Base-by-base conservation (phyloP, 441 rosid genomes). In the Pelargonium australe region DNA sequence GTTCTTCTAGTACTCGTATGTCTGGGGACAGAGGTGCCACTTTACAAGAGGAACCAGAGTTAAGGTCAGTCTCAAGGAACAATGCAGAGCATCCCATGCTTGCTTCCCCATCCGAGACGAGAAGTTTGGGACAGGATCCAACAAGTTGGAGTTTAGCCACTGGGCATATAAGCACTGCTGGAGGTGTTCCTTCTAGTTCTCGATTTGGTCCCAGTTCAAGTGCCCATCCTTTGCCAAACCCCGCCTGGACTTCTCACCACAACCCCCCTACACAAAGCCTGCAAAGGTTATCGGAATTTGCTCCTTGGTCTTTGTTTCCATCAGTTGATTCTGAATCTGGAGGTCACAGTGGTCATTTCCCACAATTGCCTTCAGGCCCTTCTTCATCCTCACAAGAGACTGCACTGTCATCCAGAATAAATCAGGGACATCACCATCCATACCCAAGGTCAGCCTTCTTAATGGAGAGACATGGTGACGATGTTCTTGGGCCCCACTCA, bases 271-370 rank as follows among this genome's bases (percentile, higher is more conserved):
- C 76, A 14, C 79, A 81, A 64, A 80, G 76, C 83, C 83, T 76
- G 63, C 85, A 77, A 69, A 81, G 89, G 76, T 73, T 72, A 65
- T 64, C 88, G 17, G 96, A 89, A 70, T 72, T 83, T 75, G 69
- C 88, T 75, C 84, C 91, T 37, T 86, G 96, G 96, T 83, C 93
- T 75, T 76, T 87, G 77, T 86, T 86, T 82, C 90, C 87, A 63
- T 75, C 79, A 20, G 49, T 78, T 68, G 90, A 87, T 72, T 72
- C 86, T 67, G 92, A 82, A 57, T 64, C 87, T 75, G 83, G 83
- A 65, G 80, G 82, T 68, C 90, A 75, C 62, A 79, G 78, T 78
- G 85, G 80, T 65, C 82, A 83, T 78, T 81, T 84, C 68, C 82
- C 87, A 7, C 76, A 84, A 20, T 47, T 80, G 63, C 77, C 95